These are phyloP conservation scores for Hyphopichia pseudoburtonii DNA, from an alignment of 1,139 yeast genomes.

Conservation along the genomic window DNA sequence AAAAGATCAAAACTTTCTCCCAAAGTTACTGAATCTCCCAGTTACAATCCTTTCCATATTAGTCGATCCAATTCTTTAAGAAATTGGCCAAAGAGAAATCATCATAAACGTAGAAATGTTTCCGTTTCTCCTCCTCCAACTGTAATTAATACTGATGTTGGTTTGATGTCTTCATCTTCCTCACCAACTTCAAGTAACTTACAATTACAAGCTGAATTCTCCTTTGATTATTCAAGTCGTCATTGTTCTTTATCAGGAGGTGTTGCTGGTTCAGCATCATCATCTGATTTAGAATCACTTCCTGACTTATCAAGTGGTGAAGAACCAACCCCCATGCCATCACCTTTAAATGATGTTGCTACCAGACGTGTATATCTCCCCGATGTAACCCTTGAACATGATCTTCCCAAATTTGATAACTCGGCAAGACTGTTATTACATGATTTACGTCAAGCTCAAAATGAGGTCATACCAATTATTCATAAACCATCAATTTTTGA, in stretches of 20 bases:
- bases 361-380: slow-evolving; percentile 3
- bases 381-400: neutral
- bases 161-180: neutral
- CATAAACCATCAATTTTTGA: slow-evolving; percentile 32
- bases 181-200: neutral
- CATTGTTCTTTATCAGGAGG: neutral
- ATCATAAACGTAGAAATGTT: slow-evolving; percentile 7
- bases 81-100: slow-evolving; percentile 11
- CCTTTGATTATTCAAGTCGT: slow-evolving; percentile 13
- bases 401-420: neutral
- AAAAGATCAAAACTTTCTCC: neutral
- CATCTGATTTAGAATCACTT: slow-evolving; percentile 36
- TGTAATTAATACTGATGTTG: too few species aligned
- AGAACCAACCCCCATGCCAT: slow-evolving; percentile 28
- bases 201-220: slow-evolving; percentile 13
- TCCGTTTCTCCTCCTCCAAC: neutral
- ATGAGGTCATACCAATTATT: too few species aligned
- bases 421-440: neutral
- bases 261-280: slow-evolving; percentile 7
- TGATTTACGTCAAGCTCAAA: neutral
- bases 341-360: slow-evolving; percentile 18
- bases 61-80: slow-evolving; percentile 10
- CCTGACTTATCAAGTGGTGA: slow-evolving; percentile 36
- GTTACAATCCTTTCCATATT: slow-evolving; percentile 5
- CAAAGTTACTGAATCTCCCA: slow-evolving; percentile 2